phyloP scores from a whole-genome alignment of 495 filamentous ascomycete species.

The Immersiella caudata region DNA sequence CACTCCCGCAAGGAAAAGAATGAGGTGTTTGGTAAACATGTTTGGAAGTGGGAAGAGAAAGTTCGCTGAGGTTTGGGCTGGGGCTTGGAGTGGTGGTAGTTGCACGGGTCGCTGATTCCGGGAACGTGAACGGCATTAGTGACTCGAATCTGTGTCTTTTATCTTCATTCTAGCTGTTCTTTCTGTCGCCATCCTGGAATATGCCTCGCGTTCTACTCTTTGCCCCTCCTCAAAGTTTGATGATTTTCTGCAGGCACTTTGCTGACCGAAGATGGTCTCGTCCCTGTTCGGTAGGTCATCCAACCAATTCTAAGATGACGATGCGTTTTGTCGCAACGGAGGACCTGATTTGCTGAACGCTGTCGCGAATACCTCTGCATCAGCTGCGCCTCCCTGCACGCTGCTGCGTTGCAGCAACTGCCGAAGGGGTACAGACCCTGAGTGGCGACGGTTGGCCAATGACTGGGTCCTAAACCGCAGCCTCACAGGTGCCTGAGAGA shows the following conservation, averaged over 20 bases:
- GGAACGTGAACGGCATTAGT: no score
- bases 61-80: no score
- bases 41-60: no score
- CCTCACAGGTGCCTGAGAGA: conserved; percentile 6
- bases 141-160: no score
- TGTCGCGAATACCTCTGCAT: not conserved
- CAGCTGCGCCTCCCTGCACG: conserved; percentile 8
- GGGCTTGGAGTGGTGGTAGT: no score
- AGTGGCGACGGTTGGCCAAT: not conserved
- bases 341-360: not conserved
- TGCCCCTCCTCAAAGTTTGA: not conserved
- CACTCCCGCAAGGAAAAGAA: no score
- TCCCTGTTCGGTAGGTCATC: not conserved
- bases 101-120: no score
- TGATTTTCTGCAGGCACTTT: not conserved
- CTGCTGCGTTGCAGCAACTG: conserved; percentile 1
- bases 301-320: not conserved
- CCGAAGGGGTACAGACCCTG: not conserved
- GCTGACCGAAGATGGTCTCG: not conserved
- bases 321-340: not conserved
- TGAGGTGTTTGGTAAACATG: no score
- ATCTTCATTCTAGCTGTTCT: not conserved
- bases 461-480: not conserved
- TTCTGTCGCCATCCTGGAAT: not conserved
- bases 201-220: not conserved